Percentiles rank a stretch among this genome's conserved stretches.
These are phyloP conservation scores for Xylariales sp. DNA, from an alignment of 2,329 filamentous ascomycete species.

Conservation along the genomic window DNA sequence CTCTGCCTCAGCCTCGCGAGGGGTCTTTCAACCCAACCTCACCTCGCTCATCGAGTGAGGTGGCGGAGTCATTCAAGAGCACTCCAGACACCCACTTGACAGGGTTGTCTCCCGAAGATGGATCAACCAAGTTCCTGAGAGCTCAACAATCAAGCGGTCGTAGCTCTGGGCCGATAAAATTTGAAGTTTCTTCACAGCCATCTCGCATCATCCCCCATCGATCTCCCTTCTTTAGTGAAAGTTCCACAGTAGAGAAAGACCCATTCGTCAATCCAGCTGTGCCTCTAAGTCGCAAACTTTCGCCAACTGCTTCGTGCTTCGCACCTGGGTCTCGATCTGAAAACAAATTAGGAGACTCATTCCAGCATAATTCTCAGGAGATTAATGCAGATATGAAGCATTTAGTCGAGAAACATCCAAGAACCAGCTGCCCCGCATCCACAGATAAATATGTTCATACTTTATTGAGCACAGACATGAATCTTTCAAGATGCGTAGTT, in stretches of 20 bases:
- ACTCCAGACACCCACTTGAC: slow-evolving; percentile 64
- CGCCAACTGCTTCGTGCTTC: slow-evolving; percentile 60
- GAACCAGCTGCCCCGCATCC: no score
- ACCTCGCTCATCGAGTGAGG: slow-evolving; percentile 46
- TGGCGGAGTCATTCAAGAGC: slow-evolving; percentile 52
- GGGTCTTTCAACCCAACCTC: slow-evolving; percentile 24
- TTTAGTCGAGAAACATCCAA: no score
- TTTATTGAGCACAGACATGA: no score
- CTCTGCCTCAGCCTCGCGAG: no score
- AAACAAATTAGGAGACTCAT: background rate
- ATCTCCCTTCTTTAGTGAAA: slow-evolving; percentile 14
- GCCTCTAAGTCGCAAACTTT: slow-evolving; percentile 41
- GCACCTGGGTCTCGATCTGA: slow-evolving; percentile 10
- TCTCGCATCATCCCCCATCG: slow-evolving; percentile 15
- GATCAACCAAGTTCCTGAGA: slow-evolving; percentile 38
- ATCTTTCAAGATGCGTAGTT: no score
- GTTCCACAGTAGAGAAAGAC: slow-evolving; percentile 34
- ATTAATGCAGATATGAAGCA: no score
- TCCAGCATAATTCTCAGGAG: no score
- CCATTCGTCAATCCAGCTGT: slow-evolving; percentile 45
- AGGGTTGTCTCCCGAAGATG: slow-evolving; percentile 58
- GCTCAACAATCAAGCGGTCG: slow-evolving; percentile 25
- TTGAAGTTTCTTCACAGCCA: slow-evolving; percentile 15
- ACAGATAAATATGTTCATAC: no score
- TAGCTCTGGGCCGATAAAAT: slow-evolving; percentile 21